phyloP scores from a whole-genome alignment of 768 basidiomycete species.

The Xanthoconium stramineum region DNA sequence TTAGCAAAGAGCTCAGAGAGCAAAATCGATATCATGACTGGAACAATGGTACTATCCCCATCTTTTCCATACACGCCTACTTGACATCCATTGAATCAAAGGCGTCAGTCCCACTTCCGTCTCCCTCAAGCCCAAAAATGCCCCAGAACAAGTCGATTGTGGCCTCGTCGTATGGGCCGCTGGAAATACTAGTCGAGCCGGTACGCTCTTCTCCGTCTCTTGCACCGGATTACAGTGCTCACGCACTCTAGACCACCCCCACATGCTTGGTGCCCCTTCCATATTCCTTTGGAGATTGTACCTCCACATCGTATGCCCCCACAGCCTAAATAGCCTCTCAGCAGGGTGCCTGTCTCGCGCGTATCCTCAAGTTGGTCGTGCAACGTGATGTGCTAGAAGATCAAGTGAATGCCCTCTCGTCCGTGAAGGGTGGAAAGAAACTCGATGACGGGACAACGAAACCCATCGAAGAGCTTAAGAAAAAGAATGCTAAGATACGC shows the following conservation, averaged over 20 bases:
- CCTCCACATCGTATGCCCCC: slow-evolving; percentile 89
- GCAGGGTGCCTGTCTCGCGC: slow-evolving; percentile 89
- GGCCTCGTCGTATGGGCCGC: slow-evolving; percentile 95
- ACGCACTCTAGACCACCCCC: slow-evolving; percentile 58
- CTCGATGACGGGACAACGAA: slow-evolving; percentile 42
- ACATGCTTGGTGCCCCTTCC: slow-evolving; percentile 70
- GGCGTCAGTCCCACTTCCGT: slow-evolving; percentile 77
- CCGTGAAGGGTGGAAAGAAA: slow-evolving; percentile 25
- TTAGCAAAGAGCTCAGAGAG: slow-evolving; percentile 92
- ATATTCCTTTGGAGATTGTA: slow-evolving; percentile 96
- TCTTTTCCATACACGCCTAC: neutral
- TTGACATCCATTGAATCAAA: slow-evolving; percentile 18
- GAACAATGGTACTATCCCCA: slow-evolving; percentile 80
- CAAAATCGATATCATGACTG: slow-evolving; percentile 94
- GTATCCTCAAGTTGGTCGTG: slow-evolving; percentile 72
- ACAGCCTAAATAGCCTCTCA: slow-evolving; percentile 97
- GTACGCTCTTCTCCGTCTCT: slow-evolving; percentile 33
- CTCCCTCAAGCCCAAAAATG: slow-evolving; percentile 89
- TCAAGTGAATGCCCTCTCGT: slow-evolving; percentile 30
- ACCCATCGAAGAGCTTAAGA: slow-evolving; percentile 51
- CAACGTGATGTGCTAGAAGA: slow-evolving; percentile 63
- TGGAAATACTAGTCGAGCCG: slow-evolving; percentile 67
- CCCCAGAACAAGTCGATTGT: slow-evolving; percentile 78
- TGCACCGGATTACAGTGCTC: neutral
- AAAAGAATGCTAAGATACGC: slow-evolving; percentile 70